Conservation (phyloP, 2,329 filamentous ascomycete species). For the Elsinoe fawcettii region DNA sequence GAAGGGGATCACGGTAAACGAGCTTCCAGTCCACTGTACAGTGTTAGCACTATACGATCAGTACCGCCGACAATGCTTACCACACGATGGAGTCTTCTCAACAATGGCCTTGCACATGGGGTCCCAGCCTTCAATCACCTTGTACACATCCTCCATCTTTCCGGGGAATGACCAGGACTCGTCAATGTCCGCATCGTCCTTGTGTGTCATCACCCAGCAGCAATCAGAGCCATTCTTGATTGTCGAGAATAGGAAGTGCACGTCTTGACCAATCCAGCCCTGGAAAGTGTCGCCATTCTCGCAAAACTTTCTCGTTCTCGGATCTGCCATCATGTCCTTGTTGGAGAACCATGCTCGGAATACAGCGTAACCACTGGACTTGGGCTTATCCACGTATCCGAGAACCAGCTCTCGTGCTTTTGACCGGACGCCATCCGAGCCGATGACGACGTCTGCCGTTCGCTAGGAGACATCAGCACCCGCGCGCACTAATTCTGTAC, state of each 20-base stretch:
- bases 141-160: conserved; percentile 38
- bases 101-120: conserved; percentile 41
- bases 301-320: conserved; percentile 32
- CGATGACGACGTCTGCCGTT: conserved; percentile 42
- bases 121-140: conserved; percentile 33
- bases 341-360: conserved; percentile 42
- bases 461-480: conserved; percentile 23
- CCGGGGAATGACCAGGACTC: conserved; percentile 43
- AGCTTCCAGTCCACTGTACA: conserved; percentile 46
- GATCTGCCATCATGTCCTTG: conserved; percentile 33
- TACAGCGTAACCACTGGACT: conserved; percentile 46
- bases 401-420: conserved; percentile 45
- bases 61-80: neutral
- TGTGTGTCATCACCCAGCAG: conserved; percentile 40
- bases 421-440: conserved; percentile 46
- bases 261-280: conserved; percentile 32
- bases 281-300: conserved; percentile 33
- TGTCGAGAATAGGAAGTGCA: conserved; percentile 34
- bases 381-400: conserved; percentile 45
- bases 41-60: neutral
- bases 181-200: conserved; percentile 38
- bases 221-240: conserved; percentile 31
- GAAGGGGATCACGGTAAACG: conserved; percentile 47
- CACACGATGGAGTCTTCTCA: conserved; percentile 27
- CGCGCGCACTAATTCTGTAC: no score